Base-by-base conservation (phyloP, 1,139 yeast genomes). In the Saccharomyces pastorianus region DNA sequence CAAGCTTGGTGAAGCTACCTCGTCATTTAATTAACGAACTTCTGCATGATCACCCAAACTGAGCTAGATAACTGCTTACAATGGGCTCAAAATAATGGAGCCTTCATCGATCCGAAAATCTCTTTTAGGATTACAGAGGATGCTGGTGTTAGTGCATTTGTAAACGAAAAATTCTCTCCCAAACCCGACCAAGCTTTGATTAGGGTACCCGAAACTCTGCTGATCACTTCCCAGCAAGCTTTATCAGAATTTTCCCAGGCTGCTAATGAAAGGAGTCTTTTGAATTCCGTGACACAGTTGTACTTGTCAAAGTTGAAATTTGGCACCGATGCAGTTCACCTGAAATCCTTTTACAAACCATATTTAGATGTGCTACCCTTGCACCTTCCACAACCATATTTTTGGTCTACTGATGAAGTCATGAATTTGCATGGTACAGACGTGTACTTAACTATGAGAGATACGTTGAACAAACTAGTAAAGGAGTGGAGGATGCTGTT, bases 361-460 rank as follows among this genome's bases (percentile, higher is more conserved):
- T 90, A 88, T 64, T 65, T 88, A 34, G 68, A 74, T 28, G 66
- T 78, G n/a, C 74, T 89, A 27, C 96, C 96, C 0, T 58, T 66
- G 1, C 71, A 74, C 13, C 75, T 81, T 28, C 76, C 76, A 41
- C 76, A 84, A 5, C 95, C 96, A 1, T 78, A 81, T 53, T 80
- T 80, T 55, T 88, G 91, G 88, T 69, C 71, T 14, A 68, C 76
- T 0, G 71, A 71, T 5, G 86, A 85, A 49, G 73, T 79, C 57
- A 67, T 70, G 2, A 68, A 76, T 53, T 68, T 89, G 7, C 73
- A 76, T 49, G 95, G 91, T 0, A 84, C 95, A 0, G 86, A 84
- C 64, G 66, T 81, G 4, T 64, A 60, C 27, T 64, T 71, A 11
- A 72, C 76, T 26, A 60, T 76, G 8, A 67, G 65, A 42, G 53